Evolutionary conservation across 2,329 filamentous ascomycete genomes (phyloP).

Genomic region (Botrytis deweyae): DNA sequence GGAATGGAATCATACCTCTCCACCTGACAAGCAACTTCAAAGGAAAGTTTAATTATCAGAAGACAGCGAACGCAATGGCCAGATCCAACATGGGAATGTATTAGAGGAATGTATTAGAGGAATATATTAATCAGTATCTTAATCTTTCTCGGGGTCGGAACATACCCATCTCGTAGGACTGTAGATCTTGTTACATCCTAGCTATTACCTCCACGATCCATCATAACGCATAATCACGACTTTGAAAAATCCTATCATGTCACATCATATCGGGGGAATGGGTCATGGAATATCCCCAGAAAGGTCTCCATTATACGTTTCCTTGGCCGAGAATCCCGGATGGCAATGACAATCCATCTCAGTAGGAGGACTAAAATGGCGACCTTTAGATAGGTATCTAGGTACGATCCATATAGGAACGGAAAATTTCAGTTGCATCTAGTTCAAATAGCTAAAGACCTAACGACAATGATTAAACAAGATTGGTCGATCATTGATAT

Average conservation of each 20-base stretch:
- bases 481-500: neutral
- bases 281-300: neutral
- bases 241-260: neutral
- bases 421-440: neutral
- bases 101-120: neutral
- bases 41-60: neutral
- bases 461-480: neutral
- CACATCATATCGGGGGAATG: neutral
- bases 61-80: neutral
- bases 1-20: neutral
- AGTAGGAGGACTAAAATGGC: neutral
- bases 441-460: neutral
- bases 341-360: neutral
- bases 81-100: neutral
- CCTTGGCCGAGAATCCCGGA: neutral
- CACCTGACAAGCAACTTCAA: neutral
- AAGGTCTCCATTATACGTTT: neutral
- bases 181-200: neutral
- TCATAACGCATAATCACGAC: neutral
- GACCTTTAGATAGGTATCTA: neutral
- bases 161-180: slow-evolving; percentile 1
- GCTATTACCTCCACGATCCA: neutral
- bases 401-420: neutral
- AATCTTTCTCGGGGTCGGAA: neutral
- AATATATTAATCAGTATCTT: neutral